phyloP scores from a whole-genome alignment of 2,329 filamentous ascomycete species.

The Magnaporthiopsis incrustans region DNA sequence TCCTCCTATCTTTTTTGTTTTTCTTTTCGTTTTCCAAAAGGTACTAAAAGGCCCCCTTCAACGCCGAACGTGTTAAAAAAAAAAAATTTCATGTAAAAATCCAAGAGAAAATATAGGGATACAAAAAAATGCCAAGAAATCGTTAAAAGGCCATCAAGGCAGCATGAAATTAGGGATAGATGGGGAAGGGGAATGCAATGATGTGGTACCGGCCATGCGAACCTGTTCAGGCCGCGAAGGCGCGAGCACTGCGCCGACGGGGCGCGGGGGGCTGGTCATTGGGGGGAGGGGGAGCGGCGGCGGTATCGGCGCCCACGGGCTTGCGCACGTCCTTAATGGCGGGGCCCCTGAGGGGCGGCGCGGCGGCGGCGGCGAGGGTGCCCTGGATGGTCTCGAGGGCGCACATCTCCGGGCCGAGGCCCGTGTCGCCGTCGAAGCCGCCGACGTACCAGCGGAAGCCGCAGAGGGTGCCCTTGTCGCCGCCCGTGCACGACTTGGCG shows the following conservation, averaged over 20 bases:
- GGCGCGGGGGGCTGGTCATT: neutral
- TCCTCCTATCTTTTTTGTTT: neutral
- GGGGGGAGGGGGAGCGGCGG: neutral
- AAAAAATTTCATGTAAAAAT: neutral
- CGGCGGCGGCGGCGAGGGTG: conserved; percentile 36
- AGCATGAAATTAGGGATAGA: neutral
- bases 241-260: neutral
- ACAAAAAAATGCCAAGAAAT: neutral
- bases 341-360: conserved; percentile 36
- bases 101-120: neutral
- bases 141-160: neutral
- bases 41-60: neutral
- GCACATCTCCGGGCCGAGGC: conserved; percentile 57
- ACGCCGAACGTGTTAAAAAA: no score
- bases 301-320: conserved; percentile 7
- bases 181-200: neutral
- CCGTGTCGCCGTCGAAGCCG: conserved; percentile 44
- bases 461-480: conserved; percentile 42
- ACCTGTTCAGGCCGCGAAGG: neutral
- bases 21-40: neutral
- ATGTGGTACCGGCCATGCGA: neutral
- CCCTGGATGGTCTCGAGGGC: conserved; percentile 57
- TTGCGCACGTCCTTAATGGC: conserved; percentile 38
- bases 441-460: conserved; percentile 56
- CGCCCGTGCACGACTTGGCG: conserved; percentile 48